Evolutionary conservation across 1,284 basidiomycete species (phyloP), one percentile per base, ranked within the genome.

Genomic region (Laetiporus sulphureus): DNA sequence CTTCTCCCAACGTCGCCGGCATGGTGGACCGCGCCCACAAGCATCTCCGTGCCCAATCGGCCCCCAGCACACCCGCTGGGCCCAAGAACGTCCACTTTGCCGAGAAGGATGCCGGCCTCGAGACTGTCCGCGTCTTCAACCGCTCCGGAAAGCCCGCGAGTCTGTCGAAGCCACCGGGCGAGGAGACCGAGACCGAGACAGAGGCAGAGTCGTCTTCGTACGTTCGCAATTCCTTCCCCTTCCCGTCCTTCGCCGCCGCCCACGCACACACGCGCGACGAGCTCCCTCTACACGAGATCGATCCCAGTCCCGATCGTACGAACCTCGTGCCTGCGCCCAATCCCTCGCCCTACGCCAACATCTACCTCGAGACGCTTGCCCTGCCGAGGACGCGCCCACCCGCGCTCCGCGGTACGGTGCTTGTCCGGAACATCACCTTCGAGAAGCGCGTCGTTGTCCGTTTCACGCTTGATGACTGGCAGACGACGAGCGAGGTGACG

Each of bases 401-500:
- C 22, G 71, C 79, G 15, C 55, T 60, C 32, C 58, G 55, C 52
- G 60, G 52, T 23, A 59, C 51, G 5, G 67, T 95, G 35, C 72
- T 90, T 38, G 89, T 92, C 27, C 77, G 83, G 53, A 96, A 96
- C 61, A 51, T 94, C 37, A 71, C 88, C 0, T 98, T 90, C 55
- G 81, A 91, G 61, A 98, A 98, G 65, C 75, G 77, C 50, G 84
- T 97, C 40, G 82, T 78, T 1, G 75, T 95, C 0, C 75, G 94
- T 11, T 98, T 95, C 63, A 97, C 94, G 1, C 71, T 94, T 40
- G 94, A 97, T 62, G 79, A 87, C 46, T 98, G 94, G 94, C 79
- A 86, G 51, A 98, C 93, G 1, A 90, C 89, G 1, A 87, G 81
- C 38, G 94, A 97, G 62, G 91, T 96, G 15, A 69, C 73, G 21